A percentile compares a stretch with the other conserved stretches of the same genome.
Conservation (phyloP, 1,284 basidiomycete species). For the Tilletia walkeri region DNA sequence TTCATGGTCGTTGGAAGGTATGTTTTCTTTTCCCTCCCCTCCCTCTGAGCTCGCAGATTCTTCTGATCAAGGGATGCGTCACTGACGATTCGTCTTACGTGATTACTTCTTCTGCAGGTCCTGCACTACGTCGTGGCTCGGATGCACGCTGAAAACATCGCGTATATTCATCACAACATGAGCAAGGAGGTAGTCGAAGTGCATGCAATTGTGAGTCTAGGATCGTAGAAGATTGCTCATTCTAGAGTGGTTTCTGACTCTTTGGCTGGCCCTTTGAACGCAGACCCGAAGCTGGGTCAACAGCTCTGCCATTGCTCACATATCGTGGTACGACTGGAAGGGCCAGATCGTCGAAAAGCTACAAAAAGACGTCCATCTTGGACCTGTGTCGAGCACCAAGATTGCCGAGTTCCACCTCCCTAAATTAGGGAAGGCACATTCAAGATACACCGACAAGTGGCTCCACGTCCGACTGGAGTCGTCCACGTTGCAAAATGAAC, state of each 20-base stretch:
- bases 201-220: constrained; percentile 56
- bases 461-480: not conserved
- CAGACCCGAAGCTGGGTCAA: constrained; percentile 4
- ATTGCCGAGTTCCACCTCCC: not conserved
- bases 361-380: not conserved
- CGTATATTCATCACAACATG: constrained; percentile 63
- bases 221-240: too few relatives aligned
- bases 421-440: not conserved
- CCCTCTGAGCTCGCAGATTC: not conserved
- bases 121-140: constrained; percentile 60
- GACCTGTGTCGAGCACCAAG: not conserved
- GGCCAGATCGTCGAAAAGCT: not conserved
- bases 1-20: constrained; percentile 67
- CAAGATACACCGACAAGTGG: not conserved
- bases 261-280: not conserved
- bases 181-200: constrained; percentile 62
- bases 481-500: not conserved
- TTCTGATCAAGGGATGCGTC: not conserved
- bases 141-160: constrained; percentile 61
- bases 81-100: not conserved
- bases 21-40: constrained; percentile 42
- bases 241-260: not conserved
- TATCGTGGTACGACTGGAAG: constrained; percentile 20
- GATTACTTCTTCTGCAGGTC: not conserved
- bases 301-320: not conserved